Evolutionary conservation across 345 rosid genomes (phyloP), one percentile per base, ranked within the genome.

Genomic region (Lepidium didymum): DNA sequence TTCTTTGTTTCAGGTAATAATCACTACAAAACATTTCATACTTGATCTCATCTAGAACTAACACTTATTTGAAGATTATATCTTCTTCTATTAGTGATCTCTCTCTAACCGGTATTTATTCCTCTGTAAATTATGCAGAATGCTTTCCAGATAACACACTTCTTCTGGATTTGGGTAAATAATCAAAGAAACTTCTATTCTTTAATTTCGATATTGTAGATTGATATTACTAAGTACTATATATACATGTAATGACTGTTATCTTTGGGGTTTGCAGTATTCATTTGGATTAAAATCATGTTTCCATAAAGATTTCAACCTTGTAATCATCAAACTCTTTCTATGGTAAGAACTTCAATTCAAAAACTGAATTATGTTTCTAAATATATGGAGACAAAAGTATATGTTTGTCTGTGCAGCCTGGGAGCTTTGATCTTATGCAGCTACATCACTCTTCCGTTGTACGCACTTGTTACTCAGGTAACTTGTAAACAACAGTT

Each of bases 91-190:
- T 2, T 62, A 11, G 3, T 60, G 54, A 13, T 12, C 2, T 25
- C 3, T 58, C 11, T 53, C 7, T 62, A 43, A 15, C 29, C 0
- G 0, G 12, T 50, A 1, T 4, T 29, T 49, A 6, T 56, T 43
- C 61, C 60, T 2, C 13, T 31, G 25, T 52, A 31, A 56, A 27
- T 52, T 36, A 19, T 83, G 81, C 85, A 94, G 97, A 94, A 89
- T 50, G 99, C 97, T 34, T 91, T 94, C 81, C 97, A 91, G 79
- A 91, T 94, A 76, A 94, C 99, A 27, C 90, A 91, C 67, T 91
- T 91, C 86, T 64, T 91, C 16, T 94, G 97, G 99, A 83, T 91
- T 53, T 89, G 83, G 99, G 99, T 91, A 82, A 76, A 4, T 4
- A 7, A 45, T 0, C 7, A n/a, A 47, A 15, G 40, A 54, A 31